Conservation (phyloP, 2,329 filamentous ascomycete genomes). For the Dothideomycetidae sp. region DNA sequence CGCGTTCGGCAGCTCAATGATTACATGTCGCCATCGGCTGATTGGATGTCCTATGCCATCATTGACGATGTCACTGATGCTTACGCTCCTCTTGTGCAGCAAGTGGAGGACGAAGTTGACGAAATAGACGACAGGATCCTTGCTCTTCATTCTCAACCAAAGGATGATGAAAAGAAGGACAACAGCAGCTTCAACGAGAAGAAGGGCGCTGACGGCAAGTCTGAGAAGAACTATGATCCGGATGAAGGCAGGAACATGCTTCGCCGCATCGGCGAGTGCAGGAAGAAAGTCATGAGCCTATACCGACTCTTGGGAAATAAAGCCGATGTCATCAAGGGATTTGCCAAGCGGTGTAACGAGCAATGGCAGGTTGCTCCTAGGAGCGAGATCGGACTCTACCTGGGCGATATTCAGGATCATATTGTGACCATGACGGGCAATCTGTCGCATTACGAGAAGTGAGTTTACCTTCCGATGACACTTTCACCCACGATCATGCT, state of each 20-base stretch:
- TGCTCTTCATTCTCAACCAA: conserved; percentile 50
- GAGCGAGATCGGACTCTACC: conserved; percentile 90
- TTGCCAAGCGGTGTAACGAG: conserved; percentile 95
- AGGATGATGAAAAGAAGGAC: conserved; percentile 15
- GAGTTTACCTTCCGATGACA: conserved; percentile 24
- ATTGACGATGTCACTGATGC: conserved; percentile 98
- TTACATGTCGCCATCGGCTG: conserved; percentile 80
- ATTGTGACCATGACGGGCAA: conserved; percentile 99
- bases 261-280: conserved; percentile 77
- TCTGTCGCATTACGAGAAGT: conserved; percentile 92
- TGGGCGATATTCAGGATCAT: conserved; percentile 97
- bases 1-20: conserved; percentile 87
- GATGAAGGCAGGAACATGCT: conserved; percentile 64
- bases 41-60: conserved; percentile 97
- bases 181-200: conserved; percentile 14
- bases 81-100: conserved; percentile 81
- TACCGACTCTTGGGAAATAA: conserved; percentile 92
- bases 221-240: conserved; percentile 22
- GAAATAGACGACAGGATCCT: conserved; percentile 91
- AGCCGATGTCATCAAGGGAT: conserved; percentile 97
- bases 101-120: conserved; percentile 91
- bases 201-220: conserved; percentile 18
- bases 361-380: conserved; percentile 92
- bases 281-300: conserved; percentile 93
- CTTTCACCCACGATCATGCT: conserved; percentile 10